Evolutionary conservation across 192 early-diverging fungal genomes (phyloP), one percentile per base, ranked within the genome.

Genomic region (Backusella mclennaniae): DNA sequence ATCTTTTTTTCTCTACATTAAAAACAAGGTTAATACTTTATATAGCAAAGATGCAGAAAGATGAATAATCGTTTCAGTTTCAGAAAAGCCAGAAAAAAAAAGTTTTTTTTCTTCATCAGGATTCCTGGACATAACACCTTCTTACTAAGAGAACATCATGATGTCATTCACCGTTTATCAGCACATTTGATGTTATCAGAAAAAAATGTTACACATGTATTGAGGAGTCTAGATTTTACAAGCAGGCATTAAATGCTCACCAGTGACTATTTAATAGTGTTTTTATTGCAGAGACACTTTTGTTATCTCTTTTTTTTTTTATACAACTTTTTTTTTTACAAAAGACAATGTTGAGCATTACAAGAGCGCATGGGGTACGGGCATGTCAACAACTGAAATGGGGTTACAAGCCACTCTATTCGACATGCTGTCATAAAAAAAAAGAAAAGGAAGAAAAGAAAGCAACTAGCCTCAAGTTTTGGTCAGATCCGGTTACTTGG

Each of bases 401-500:
- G 23, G 26, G 26, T 14, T 63, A 29, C 26, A 63, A 63, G 23
- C 23, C 21, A 29, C 56, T 63, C 12, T 63, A 69, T 23, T 69
- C 68, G 21, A 41, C 68, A 4, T 38, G 35, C 21, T 69, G 67
- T 39, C 68, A 26, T 38, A 69, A 69, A n/a, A 23, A 35, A 2
- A 9, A 41, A 69, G 35, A 69, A 35, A 38, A 36, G 35, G 26
- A 35, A 41, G 29, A 35, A 5, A 33, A 33, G 33, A 12, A 33
- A n/a, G 35, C 66, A 0, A 31, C 21, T 0, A 74, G 73, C 33
- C 21, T 26, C n/a, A 41, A 49, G 38, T 86, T 86, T 42, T 86
- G 85, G 85, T 80, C 80, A 0, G 82, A 86, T 66, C 71, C 78
- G n/a, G 67, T 71, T 15, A 77, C 72, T 0, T 86, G 85, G 85